Evolutionary conservation across 768 basidiomycete genomes (phyloP).

Genomic region (Xerocomellus intermedius): DNA sequence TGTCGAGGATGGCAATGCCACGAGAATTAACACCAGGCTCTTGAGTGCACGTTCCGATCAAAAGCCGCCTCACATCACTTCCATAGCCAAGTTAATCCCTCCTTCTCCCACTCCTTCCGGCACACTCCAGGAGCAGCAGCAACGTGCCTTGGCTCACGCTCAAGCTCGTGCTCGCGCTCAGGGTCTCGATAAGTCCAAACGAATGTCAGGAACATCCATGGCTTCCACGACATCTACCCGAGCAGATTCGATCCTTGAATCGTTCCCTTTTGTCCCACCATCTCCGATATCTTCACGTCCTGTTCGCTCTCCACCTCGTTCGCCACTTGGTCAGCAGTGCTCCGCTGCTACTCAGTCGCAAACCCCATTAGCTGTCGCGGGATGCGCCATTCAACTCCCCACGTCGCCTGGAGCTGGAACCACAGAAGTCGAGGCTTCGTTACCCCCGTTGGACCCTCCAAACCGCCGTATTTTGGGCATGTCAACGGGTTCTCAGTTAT

Average conservation of each 20-base stretch:
- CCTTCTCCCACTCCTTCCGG: constrained; percentile 37
- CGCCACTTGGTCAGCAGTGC: constrained; percentile 63
- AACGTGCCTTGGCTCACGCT: constrained; percentile 56
- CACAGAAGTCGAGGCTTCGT: constrained; percentile 35
- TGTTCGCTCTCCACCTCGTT: constrained; percentile 69
- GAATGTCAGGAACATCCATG: constrained; percentile 65
- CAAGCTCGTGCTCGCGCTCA: constrained; percentile 60
- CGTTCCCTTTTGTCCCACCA: constrained; percentile 87
- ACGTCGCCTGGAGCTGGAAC: constrained; percentile 8
- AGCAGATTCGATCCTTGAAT: constrained; percentile 83
- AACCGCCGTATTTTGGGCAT: constrained; percentile 62
- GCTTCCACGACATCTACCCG: constrained; percentile 66
- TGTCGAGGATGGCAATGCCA: constrained; percentile 61
- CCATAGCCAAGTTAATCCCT: constrained; percentile 60
- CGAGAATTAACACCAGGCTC: constrained; percentile 64
- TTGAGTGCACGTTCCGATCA: constrained; percentile 36
- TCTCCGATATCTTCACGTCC: constrained; percentile 86
- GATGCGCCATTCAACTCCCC: not conserved
- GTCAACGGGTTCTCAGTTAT: constrained; percentile 74
- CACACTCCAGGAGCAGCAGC: constrained; percentile 64
- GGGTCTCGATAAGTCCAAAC: constrained; percentile 43
- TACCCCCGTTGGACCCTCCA: constrained; percentile 40
- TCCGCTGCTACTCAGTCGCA: constrained; percentile 31
- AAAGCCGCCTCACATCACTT: constrained; percentile 53
- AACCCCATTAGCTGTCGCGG: not conserved